These are phyloP conservation scores for Typha latifolia DNA, from an alignment of 176 grass and related monocot genomes.

Conservation along the genomic window DNA sequence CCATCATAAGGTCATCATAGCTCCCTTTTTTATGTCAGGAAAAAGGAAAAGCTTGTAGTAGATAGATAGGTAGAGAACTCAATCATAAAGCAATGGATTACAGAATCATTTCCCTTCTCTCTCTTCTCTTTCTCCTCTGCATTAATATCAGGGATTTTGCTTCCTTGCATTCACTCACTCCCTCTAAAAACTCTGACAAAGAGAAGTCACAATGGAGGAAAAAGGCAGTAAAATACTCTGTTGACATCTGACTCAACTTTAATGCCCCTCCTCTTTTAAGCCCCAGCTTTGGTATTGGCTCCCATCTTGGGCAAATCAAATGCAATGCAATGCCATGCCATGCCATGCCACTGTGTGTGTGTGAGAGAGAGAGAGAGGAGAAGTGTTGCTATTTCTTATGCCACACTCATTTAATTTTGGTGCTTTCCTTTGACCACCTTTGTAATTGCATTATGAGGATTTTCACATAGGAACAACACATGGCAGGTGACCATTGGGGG, in stretches of 20 bases:
- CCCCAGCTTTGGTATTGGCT: conserved; percentile 11
- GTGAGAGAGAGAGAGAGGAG: no score
- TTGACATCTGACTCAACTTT: conserved; percentile 59
- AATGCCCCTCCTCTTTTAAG: conserved; percentile 54
- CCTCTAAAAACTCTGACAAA: conserved; percentile 68
- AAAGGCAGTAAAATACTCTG: conserved; percentile 89
- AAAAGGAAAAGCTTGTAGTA: conserved; percentile 15
- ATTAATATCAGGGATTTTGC: conserved; percentile 76
- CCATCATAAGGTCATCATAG: conserved; percentile 71
- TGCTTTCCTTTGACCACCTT: conserved; percentile 32
- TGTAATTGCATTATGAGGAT: neutral
- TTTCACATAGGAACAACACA: no score
- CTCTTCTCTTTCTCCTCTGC: conserved; percentile 18
- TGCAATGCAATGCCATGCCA: no score
- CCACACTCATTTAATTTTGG: neutral
- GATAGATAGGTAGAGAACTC: conserved; percentile 21
- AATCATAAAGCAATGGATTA: conserved; percentile 98
- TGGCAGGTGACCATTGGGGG: no score
- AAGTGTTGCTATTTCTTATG: conserved; percentile 37
- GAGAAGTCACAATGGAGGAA: conserved; percentile 70
- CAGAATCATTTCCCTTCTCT: conserved; percentile 67
- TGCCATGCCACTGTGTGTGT: conserved; percentile 24
- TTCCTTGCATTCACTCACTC: conserved; percentile 11
- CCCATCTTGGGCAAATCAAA: conserved; percentile 31
- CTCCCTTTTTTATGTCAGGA: conserved; percentile 50